Base-by-base conservation (phyloP, 495 filamentous ascomycete genomes). In the Lepidopterella palustris region DNA sequence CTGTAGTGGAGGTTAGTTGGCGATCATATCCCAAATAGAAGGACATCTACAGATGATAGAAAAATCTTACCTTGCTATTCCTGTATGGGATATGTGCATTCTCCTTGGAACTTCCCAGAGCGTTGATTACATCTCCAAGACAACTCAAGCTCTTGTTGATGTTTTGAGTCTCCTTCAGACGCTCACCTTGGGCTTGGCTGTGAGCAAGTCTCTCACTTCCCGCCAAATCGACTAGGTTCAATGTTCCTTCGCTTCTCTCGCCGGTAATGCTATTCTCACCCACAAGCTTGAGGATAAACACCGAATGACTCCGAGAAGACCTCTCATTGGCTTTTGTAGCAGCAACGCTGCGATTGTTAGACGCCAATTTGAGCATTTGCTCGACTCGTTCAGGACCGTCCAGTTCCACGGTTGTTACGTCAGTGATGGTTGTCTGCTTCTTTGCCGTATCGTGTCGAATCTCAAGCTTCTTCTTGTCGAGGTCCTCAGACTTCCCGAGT, bases 301-400 rank as follows among this genome's bases (percentile, higher is more conserved):
- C 91, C 0, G 88, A 95, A 74, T 99, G 93, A 20, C 89, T 95
- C 26, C 93, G 86, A 25, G 91, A 96, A 0, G 89, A 95, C 45
- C 92, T 82, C 76, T 95, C 88, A 72, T 99, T 99, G 53, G 93
- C 90, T 69, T 95, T 95, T 45, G 93, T 99, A 0, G 93, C 91
- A 3, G 93, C 93, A 0, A 96, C 92, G 52, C 87, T 91, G 26
- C 93, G 84, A 70, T 97, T 97, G 58, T 79, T 80, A 51, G 84
- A 81, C 4, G 93, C 95, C 26, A 84, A 82, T 49, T 79, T 80
- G 53, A 99, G 81, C 63, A 97, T 88, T 15, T 77, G 68, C 63
- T 89, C 84, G 9, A 97, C 92, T 66, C 84, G 87, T 49, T 85
- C 79, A 0, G 86, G 82, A 9, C 86, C 85, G 65, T 96, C 90